Evolutionary conservation across 371 early-diverging fungal species (phyloP).

Genomic region (Mortierella sp.): DNA sequence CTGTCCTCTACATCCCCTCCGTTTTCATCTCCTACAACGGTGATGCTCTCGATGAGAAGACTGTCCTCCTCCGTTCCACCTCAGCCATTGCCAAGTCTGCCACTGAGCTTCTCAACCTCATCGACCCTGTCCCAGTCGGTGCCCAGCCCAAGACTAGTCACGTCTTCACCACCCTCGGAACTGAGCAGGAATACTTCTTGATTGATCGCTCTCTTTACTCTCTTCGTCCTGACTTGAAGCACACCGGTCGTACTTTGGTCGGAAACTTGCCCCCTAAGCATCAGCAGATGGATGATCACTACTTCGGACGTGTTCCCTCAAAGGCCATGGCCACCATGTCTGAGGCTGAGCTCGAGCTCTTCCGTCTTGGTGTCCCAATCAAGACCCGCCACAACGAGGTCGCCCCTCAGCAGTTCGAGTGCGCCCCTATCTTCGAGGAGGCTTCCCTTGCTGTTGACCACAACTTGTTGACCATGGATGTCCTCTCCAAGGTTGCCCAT

Average conservation of each 20-base stretch:
- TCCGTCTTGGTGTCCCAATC: constrained; percentile 94
- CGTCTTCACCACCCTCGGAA: constrained; percentile 93
- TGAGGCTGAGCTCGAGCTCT: constrained; percentile 94
- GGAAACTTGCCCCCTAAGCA: constrained; percentile 96
- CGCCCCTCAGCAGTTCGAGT: constrained; percentile 97
- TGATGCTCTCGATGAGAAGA: constrained; percentile 98
- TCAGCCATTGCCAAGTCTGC: constrained; percentile 87
- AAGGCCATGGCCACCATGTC: constrained; percentile 92
- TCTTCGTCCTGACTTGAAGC: constrained; percentile 96
- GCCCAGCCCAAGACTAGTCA: constrained; percentile 77
- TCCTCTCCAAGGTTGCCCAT: constrained; percentile 96
- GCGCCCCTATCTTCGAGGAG: constrained; percentile 97
- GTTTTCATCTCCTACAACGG: constrained; percentile 99
- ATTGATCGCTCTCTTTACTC: constrained; percentile 93
- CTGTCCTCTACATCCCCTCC: constrained; percentile 95
- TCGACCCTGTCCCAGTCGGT: constrained; percentile 75
- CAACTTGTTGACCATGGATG: constrained; percentile 97
- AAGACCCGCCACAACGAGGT: constrained; percentile 99
- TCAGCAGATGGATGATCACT: constrained; percentile 99
- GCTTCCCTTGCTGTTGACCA: constrained; percentile 96
- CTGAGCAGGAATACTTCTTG: constrained; percentile 98
- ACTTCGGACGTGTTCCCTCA: constrained; percentile 97
- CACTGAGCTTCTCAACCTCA: constrained; percentile 80
- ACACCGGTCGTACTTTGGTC: constrained; percentile 93
- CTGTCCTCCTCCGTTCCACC: constrained; percentile 92